Base-by-base conservation (phyloP, 306 rosid species). In the Quercus variabilis region DNA sequence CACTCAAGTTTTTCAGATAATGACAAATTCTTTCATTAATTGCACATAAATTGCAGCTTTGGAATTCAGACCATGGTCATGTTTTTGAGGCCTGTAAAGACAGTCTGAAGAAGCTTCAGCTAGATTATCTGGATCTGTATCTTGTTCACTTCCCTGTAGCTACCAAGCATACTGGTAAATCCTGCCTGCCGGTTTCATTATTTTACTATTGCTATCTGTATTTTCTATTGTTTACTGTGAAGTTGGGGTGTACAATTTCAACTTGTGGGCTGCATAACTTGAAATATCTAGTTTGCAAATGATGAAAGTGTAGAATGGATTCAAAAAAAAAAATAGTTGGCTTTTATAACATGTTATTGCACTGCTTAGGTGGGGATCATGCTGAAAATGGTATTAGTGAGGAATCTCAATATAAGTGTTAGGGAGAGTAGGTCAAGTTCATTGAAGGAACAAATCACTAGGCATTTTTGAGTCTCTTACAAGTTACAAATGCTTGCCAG, bases 41-140 rank as follows among this genome's bases (percentile, higher is more conserved):
- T 79, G 69, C 51, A 73, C 79, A 78, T 10, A 79, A 46, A 64
- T 69, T 88, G 86, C 91, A 92, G 98, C 97, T 95, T 72, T 92
- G 99, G 99, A 95, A 95, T 85, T 95, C 97, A 49, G 99, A 95
- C 85, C 99, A 95, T 71, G 98, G 98, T 57, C 95, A 91, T 21
- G 99, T 92, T 59, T 69, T 80, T 68, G 97, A 85, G 89, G 98
- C 99, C 13, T 92, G 98, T 60, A 89, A 95, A 78, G 92, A 95
- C 83, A 91, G 98, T 69, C 85, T 95, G 55, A 87, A 95, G 88
- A 95, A 92, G 84, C 97, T 95, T 83, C 88, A 79, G 76, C 79
- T 92, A 75, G 87, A 91, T 69, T 95, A 90, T 81, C 89, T 95
- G 79, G 98, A 95, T 86, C 78, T 95, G 1, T 92, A 95, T 79